Percentiles rank a stretch among this genome's conserved stretches.
phyloP scores from a whole-genome alignment of 768 basidiomycete genomes.

The Rhizopogon rudus region DNA sequence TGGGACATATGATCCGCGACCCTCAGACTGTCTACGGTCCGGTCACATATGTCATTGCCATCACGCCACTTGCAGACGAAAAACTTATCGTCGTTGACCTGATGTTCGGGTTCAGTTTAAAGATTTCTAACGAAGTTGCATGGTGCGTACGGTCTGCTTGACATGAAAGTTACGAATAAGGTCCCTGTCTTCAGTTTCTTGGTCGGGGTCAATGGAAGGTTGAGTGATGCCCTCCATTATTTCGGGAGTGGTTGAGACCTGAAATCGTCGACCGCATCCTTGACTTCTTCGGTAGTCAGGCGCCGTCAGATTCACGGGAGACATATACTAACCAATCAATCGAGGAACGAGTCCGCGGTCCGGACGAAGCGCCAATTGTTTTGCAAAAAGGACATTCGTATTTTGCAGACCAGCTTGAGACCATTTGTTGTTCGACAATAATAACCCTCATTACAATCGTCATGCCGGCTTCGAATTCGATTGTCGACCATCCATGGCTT shows the following conservation, averaged over 20 bases:
- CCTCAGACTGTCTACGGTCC: too few species aligned
- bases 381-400: constrained; percentile 19
- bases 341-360: constrained; percentile 18
- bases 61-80: too few species aligned
- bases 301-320: neutral
- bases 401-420: constrained; percentile 1
- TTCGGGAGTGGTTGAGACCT: constrained; percentile 4
- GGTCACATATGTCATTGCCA: too few species aligned
- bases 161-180: neutral
- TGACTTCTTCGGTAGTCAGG: constrained; percentile 5
- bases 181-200: neutral
- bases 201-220: neutral
- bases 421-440: constrained; percentile 13
- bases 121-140: neutral
- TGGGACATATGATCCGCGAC: too few species aligned
- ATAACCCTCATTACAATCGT: constrained; percentile 22
- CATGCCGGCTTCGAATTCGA: constrained; percentile 15
- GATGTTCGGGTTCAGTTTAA: too few species aligned
- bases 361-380: constrained; percentile 7
- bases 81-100: too few species aligned
- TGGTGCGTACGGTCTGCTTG: neutral
- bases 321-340: constrained; percentile 16
- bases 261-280: constrained; percentile 23
- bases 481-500: constrained; percentile 16
- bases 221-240: too few species aligned